Base-by-base conservation (phyloP, 768 basidiomycete species). In the Agrocybe pediades region DNA sequence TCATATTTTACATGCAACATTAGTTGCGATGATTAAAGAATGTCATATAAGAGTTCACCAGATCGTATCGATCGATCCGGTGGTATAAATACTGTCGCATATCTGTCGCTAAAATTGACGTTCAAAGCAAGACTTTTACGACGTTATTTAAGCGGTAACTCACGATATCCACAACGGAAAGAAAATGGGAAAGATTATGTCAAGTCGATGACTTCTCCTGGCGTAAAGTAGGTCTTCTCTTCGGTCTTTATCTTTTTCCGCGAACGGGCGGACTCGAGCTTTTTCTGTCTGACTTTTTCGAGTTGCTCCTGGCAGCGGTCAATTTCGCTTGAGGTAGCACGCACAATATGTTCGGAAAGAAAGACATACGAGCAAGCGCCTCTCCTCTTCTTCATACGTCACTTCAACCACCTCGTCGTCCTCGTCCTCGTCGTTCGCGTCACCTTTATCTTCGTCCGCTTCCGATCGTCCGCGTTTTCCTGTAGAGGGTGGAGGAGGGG, bases 111-210 rank as follows among this genome's bases (percentile, higher is more conserved):
- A n/a, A n/a, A n/a, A n/a, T n/a, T n/a, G n/a, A n/a, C n/a, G n/a
- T n/a, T n/a, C n/a, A n/a, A n/a, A n/a, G n/a, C n/a, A n/a, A n/a
- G n/a, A n/a, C n/a, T n/a, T n/a, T n/a, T n/a, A n/a, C n/a, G n/a
- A n/a, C n/a, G n/a, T n/a, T n/a, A n/a, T n/a, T n/a, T n/a, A n/a
- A n/a, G n/a, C n/a, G n/a, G n/a, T n/a, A n/a, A n/a, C n/a, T n/a
- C n/a, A n/a, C n/a, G n/a, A n/a, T n/a, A n/a, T 49, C 49, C 66
- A 15, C 36, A 53, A 25, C 56, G 55, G 15, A 49, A 57, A 23
- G 41, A 20, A 6, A 29, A 49, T 43, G 45, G 6, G 49, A 43
- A 45, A n/a, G 26, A 23, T 52, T 20, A 45, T 46, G 21, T 36
- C n/a, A 40, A 36, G 54, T 43, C 19, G 43, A 33, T n/a, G 19